phyloP scores from a whole-genome alignment of 1,139 yeast species.

The Blastobotrys malaysiensis region DNA sequence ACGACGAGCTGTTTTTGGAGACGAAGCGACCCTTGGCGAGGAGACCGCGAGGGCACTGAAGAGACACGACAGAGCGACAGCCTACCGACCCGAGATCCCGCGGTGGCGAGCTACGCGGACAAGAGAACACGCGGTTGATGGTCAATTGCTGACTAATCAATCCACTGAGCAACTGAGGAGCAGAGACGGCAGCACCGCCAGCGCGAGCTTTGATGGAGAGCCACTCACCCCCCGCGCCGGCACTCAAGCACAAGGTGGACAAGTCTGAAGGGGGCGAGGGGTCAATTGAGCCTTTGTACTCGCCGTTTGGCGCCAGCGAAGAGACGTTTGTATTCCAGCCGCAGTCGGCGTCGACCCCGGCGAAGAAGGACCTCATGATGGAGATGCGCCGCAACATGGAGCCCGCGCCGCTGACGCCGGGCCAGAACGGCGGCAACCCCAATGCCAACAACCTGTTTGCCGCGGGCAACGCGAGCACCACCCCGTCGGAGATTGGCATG shows the following conservation, averaged over 20 bases:
- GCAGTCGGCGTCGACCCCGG: neutral
- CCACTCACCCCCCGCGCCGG: neutral
- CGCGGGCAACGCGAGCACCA: neutral
- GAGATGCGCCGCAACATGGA: neutral
- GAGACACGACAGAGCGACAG: no score
- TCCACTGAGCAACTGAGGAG: no score
- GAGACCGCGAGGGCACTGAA: neutral
- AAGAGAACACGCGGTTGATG: no score
- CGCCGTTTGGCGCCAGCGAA: neutral
- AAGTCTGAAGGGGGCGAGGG: neutral
- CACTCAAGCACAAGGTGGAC: neutral
- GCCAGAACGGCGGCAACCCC: neutral
- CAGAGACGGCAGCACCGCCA: no score
- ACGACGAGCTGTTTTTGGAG: neutral
- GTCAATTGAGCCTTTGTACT: neutral
- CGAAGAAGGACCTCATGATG: neutral
- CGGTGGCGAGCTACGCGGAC: no score
- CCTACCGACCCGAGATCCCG: no score
- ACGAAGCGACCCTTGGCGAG: neutral
- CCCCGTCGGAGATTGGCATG: neutral
- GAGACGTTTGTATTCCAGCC: neutral
- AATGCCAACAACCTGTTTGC: neutral
- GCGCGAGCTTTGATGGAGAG: neutral
- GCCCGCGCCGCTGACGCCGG: neutral
- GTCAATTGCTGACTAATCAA: no score